Evolutionary conservation across 2,329 filamentous ascomycete genomes (phyloP).

Genomic region (Phaeosphaeriaceae sp.): DNA sequence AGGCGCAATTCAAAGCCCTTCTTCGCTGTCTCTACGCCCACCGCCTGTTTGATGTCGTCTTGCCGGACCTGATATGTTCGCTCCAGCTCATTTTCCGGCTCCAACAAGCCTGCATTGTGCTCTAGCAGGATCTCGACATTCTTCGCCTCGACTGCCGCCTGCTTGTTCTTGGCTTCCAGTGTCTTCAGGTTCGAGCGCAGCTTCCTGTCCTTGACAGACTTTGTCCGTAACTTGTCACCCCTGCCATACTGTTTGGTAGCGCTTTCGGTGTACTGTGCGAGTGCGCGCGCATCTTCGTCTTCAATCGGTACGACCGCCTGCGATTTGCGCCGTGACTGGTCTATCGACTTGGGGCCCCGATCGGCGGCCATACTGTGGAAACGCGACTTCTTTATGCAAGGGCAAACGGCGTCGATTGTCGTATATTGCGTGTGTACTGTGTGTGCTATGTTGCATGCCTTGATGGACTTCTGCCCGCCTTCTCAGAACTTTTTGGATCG

Average conservation of each 20-base stretch:
- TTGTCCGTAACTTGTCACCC: slow-evolving; percentile 76
- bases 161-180: slow-evolving; percentile 83
- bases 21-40: slow-evolving; percentile 84
- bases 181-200: slow-evolving; percentile 79
- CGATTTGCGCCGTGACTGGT: slow-evolving; percentile 32
- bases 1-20: slow-evolving; percentile 92
- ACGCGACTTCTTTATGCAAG: not conserved
- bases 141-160: slow-evolving; percentile 83
- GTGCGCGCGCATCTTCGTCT: slow-evolving; percentile 39
- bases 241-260: slow-evolving; percentile 84
- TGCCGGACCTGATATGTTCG: slow-evolving; percentile 92
- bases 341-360: slow-evolving; percentile 21
- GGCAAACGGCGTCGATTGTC: not conserved
- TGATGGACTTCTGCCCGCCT: not conserved
- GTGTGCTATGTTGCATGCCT: not conserved
- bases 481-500: slow-evolving; percentile 1
- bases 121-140: slow-evolving; percentile 95
- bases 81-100: slow-evolving; percentile 88
- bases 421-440: not conserved
- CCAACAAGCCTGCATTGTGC: slow-evolving; percentile 83
- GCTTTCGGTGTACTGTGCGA: slow-evolving; percentile 42
- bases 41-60: slow-evolving; percentile 77
- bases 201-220: slow-evolving; percentile 86
- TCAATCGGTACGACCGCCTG: slow-evolving; percentile 25
- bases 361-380: slow-evolving; percentile 31